Conservation (phyloP, 371 early-diverging fungal genomes). For the Syncephalis fuscata region DNA sequence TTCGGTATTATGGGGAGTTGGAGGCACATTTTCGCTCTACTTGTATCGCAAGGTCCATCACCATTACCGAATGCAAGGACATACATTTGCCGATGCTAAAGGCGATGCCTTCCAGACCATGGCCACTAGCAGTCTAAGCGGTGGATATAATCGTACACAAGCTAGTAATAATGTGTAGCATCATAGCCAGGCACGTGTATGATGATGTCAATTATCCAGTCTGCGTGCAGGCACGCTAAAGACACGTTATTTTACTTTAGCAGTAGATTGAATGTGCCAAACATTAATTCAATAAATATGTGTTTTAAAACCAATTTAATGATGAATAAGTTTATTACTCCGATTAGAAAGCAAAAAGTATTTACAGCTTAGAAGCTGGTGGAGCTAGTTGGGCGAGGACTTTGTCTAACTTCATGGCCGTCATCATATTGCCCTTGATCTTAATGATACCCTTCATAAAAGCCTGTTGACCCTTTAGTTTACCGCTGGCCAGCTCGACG, state of each 20-base stretch:
- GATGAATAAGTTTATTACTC: too few species aligned
- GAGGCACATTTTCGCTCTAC: conserved; percentile 31
- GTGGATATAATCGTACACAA: too few species aligned
- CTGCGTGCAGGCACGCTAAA: too few species aligned
- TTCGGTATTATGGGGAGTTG: conserved; percentile 45
- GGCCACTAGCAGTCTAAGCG: background rate
- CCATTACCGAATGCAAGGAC: conserved; percentile 62
- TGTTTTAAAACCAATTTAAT: too few species aligned
- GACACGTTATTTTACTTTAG: too few species aligned
- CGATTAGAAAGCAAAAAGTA: too few species aligned
- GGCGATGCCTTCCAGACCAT: conserved; percentile 40
- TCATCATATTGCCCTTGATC: conserved; percentile 72
- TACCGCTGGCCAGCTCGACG: conserved; percentile 65
- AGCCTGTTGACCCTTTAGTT: conserved; percentile 67
- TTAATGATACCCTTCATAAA: conserved; percentile 76
- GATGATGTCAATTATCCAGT: too few species aligned
- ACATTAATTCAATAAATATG: too few species aligned
- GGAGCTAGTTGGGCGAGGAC: background rate
- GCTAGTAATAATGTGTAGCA: too few species aligned
- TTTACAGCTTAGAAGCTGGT: conserved; percentile 3
- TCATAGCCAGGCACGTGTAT: too few species aligned
- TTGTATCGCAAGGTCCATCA: conserved; percentile 46
- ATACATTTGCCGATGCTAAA: conserved; percentile 70
- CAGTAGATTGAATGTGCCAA: too few species aligned
- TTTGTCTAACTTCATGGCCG: conserved; percentile 38